Conservation (phyloP, 495 filamentous ascomycete species). For the Aspergillus carlsbadensis region DNA sequence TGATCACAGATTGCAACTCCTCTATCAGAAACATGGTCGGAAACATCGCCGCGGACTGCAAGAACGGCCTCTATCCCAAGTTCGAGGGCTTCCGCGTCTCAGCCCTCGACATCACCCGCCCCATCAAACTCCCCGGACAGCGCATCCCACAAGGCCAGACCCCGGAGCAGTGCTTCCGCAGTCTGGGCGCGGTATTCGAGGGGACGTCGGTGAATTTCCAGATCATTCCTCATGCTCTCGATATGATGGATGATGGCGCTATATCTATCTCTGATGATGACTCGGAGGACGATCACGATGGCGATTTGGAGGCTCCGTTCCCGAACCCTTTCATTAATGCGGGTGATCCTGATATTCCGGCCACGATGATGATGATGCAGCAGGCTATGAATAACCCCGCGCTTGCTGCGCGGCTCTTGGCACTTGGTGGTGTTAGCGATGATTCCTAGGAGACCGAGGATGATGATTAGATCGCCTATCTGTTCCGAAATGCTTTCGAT, state of each 20-base stretch:
- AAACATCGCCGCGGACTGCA: constrained; percentile 22
- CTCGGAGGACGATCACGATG: constrained; percentile 2
- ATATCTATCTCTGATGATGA: too few species aligned
- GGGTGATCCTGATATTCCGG: not conserved
- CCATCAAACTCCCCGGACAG: constrained; percentile 24
- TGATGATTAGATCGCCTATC: too few species aligned
- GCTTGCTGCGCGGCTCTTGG: too few species aligned
- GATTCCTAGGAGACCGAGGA: too few species aligned
- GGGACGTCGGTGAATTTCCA: constrained; percentile 22
- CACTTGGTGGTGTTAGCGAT: too few species aligned
- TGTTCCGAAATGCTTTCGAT: too few species aligned
- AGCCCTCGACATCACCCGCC: constrained; percentile 20
- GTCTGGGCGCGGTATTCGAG: constrained; percentile 21
- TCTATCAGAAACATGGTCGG: constrained; percentile 20
- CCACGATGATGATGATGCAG: not conserved
- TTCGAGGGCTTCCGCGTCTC: constrained; percentile 21
- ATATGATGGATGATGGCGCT: constrained; percentile 3
- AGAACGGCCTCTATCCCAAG: constrained; percentile 20
- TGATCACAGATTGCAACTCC: constrained; percentile 26
- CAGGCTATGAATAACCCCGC: not conserved
- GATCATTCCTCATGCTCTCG: constrained; percentile 20
- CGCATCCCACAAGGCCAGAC: constrained; percentile 22
- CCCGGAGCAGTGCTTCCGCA: constrained; percentile 19
- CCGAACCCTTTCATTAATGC: too few species aligned
- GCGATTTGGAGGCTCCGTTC: too few species aligned